A percentile compares a stretch with the other conserved stretches of the same genome.
These are phyloP conservation scores for Phascolomyces articulosus DNA, from an alignment of 371 early-diverging fungal species.

Conservation along the genomic window DNA sequence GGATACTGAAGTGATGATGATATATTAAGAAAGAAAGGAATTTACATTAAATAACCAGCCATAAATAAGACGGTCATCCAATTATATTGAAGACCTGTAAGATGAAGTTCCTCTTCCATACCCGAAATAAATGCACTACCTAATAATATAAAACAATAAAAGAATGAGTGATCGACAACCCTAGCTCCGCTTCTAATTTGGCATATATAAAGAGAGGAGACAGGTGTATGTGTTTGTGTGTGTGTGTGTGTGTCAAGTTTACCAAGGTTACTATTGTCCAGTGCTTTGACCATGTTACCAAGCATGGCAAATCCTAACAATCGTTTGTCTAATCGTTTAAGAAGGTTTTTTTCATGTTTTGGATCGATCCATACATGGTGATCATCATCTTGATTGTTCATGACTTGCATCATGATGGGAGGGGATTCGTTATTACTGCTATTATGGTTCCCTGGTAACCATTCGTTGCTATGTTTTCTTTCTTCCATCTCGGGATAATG, in stretches of 20 bases:
- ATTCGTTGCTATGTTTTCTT: neutral
- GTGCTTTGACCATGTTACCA: slow-evolving; percentile 43
- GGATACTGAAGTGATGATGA: no score
- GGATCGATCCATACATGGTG: slow-evolving; percentile 8
- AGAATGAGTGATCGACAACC: no score
- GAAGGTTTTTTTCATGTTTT: slow-evolving; percentile 30
- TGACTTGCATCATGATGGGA: neutral
- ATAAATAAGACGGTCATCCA: slow-evolving; percentile 50
- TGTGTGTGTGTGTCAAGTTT: slow-evolving; percentile 1
- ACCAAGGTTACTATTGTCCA: slow-evolving; percentile 48
- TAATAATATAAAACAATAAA: neutral
- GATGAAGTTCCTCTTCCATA: slow-evolving; percentile 51
- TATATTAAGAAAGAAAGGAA: no score
- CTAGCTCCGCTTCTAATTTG: no score
- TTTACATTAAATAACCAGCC: slow-evolving; percentile 47
- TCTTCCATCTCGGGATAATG: neutral
- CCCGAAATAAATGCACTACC: slow-evolving; percentile 55
- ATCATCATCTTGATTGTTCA: neutral
- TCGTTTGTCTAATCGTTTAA: slow-evolving; percentile 37
- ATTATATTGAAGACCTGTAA: slow-evolving; percentile 43
- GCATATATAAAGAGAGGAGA: no score
- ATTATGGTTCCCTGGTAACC: neutral
- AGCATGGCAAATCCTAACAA: slow-evolving; percentile 48
- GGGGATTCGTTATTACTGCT: neutral
- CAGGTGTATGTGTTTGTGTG: neutral